Evolutionary conservation across 495 filamentous ascomycete species (phyloP).

Genomic region (Podospora anserina): DNA sequence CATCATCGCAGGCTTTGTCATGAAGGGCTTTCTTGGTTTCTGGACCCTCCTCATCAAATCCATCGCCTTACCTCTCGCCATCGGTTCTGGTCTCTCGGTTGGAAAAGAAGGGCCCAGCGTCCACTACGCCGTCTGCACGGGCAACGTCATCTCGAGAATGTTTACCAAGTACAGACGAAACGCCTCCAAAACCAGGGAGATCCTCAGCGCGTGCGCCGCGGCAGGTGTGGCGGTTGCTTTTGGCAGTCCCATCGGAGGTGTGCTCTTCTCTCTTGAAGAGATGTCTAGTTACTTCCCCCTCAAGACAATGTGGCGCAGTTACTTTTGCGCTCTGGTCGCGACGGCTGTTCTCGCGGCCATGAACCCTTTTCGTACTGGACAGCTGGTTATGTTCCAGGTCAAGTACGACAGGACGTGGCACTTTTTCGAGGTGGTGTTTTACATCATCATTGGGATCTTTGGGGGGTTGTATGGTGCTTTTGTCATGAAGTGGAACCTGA

Average conservation of each 20-base stretch:
- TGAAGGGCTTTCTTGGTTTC: slow-evolving; percentile 95
- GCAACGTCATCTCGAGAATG: slow-evolving; percentile 90
- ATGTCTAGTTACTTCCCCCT: slow-evolving; percentile 98
- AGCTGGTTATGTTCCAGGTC: slow-evolving; percentile 99
- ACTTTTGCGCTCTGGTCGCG: slow-evolving; percentile 95
- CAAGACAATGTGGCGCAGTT: slow-evolving; percentile 97
- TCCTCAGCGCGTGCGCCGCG: slow-evolving; percentile 89
- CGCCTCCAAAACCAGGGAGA: slow-evolving; percentile 92
- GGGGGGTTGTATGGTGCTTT: slow-evolving; percentile 95
- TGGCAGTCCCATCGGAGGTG: slow-evolving; percentile 94
- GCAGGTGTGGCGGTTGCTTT: slow-evolving; percentile 96
- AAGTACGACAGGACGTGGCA: slow-evolving; percentile 96
- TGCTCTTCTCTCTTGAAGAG: slow-evolving; percentile 95
- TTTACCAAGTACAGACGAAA: slow-evolving; percentile 92
- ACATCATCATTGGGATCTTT: slow-evolving; percentile 85
- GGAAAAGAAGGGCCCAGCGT: slow-evolving; percentile 98
- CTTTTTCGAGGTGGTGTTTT: slow-evolving; percentile 94
- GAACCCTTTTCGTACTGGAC: slow-evolving; percentile 98
- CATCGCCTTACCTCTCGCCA: slow-evolving; percentile 83
- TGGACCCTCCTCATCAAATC: slow-evolving; percentile 96
- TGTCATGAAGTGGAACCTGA: slow-evolving; percentile 97
- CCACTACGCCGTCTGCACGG: slow-evolving; percentile 95
- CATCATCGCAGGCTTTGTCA: slow-evolving; percentile 98
- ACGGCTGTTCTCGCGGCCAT: slow-evolving; percentile 91
- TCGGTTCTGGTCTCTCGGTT: slow-evolving; percentile 90